Evolutionary conservation across 2,329 filamentous ascomycete species (phyloP).

Genomic region (Venturia oleaginea): DNA sequence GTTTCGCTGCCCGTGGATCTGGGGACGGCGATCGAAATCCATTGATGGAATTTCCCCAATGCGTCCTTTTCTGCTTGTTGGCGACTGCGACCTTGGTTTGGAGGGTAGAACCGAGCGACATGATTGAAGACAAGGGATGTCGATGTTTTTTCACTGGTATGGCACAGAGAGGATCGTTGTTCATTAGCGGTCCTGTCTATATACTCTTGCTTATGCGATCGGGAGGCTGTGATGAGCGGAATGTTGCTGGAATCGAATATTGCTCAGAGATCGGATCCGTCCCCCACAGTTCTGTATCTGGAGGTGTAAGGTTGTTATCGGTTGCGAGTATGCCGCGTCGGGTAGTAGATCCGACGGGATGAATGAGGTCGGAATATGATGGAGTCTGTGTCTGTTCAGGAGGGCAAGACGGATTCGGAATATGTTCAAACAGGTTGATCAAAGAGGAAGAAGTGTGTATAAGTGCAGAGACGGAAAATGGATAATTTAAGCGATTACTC

Average conservation of each 20-base stretch:
- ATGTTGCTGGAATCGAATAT: neutral
- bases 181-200: neutral
- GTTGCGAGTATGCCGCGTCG: neutral
- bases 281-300: neutral
- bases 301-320: neutral
- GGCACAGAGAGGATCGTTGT: neutral
- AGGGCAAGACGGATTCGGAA: neutral
- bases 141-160: neutral
- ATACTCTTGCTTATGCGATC: neutral
- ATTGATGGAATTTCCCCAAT: slow-evolving; percentile 6
- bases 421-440: neutral
- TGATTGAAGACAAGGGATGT: neutral
- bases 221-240: neutral
- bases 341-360: neutral
- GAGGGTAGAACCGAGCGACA: neutral
- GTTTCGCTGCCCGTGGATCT: neutral
- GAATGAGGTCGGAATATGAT: neutral
- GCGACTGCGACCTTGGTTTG: neutral
- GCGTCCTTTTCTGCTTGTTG: neutral
- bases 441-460: neutral
- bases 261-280: neutral
- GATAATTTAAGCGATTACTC: neutral
- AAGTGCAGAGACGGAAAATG: neutral
- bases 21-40: neutral
- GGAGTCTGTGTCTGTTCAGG: neutral